Evolutionary conservation across 2,329 filamentous ascomycete genomes (phyloP).

Genomic region (Aspergillus japonicus): DNA sequence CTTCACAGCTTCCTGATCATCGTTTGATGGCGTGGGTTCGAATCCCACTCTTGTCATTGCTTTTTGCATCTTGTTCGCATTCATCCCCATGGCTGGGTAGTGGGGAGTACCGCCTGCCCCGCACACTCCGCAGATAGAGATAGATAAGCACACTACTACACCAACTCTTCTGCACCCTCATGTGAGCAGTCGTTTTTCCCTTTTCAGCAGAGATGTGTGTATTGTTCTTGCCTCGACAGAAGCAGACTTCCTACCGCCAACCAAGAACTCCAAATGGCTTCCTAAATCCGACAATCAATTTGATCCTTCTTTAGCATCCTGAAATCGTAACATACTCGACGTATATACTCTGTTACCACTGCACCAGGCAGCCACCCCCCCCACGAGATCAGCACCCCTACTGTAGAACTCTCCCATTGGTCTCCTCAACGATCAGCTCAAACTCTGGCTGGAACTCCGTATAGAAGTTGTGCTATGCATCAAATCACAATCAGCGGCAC

Average conservation of each 20-base stretch:
- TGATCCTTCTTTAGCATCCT: too few species aligned
- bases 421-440: constrained; percentile 40
- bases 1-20: constrained; percentile 9
- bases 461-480: constrained; percentile 38
- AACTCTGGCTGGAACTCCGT: constrained; percentile 42
- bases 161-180: too few species aligned
- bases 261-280: background rate
- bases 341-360: too few species aligned
- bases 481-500: constrained; percentile 9
- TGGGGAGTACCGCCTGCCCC: too few species aligned
- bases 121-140: too few species aligned
- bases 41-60: constrained; percentile 9
- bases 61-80: background rate
- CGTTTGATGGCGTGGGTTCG: constrained; percentile 8
- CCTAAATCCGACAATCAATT: too few species aligned
- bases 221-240: too few species aligned
- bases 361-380: background rate
- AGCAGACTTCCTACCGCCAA: background rate
- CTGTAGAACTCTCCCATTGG: constrained; percentile 33
- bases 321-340: too few species aligned
- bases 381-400: constrained; percentile 1
- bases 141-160: too few species aligned
- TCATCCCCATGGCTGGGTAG: too few species aligned
- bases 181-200: too few species aligned
- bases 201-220: too few species aligned